phyloP scores from a whole-genome alignment of 1,284 basidiomycete species.

The Termitomyces sp. region DNA sequence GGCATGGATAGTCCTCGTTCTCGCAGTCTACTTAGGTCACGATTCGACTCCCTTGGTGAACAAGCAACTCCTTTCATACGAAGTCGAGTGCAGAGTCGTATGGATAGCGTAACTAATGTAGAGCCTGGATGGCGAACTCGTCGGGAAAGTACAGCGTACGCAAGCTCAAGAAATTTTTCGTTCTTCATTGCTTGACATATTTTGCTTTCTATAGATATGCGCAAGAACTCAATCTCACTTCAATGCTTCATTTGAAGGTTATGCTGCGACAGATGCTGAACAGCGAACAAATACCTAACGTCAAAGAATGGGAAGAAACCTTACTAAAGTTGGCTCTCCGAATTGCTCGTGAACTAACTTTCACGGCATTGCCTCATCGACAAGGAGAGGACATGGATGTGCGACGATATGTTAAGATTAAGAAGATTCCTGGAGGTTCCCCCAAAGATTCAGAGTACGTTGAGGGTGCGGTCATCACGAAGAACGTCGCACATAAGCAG shows the following conservation, averaged over 20 bases:
- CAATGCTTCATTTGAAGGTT: slow-evolving; percentile 80
- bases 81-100: slow-evolving; percentile 73
- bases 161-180: slow-evolving; percentile 15
- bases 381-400: slow-evolving; percentile 94
- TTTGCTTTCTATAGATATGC: slow-evolving; percentile 55
- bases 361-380: slow-evolving; percentile 67
- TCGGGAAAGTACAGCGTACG: slow-evolving; percentile 79
- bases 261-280: slow-evolving; percentile 90
- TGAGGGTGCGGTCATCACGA: slow-evolving; percentile 95
- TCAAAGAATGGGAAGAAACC: slow-evolving; percentile 82
- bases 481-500: slow-evolving; percentile 95
- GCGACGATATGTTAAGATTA: slow-evolving; percentile 94
- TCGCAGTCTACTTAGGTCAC: slow-evolving; percentile 43
- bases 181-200: neutral
- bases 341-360: slow-evolving; percentile 73
- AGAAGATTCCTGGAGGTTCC: slow-evolving; percentile 93
- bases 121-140: slow-evolving; percentile 76
- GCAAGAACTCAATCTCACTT: slow-evolving; percentile 77
- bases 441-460: slow-evolving; percentile 95
- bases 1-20: slow-evolving; percentile 53
- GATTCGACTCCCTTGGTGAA: slow-evolving; percentile 65
- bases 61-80: slow-evolving; percentile 69
- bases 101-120: slow-evolving; percentile 51
- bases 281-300: slow-evolving; percentile 69
- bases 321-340: slow-evolving; percentile 76